Percentiles rank a stretch among this genome's conserved stretches.
Evolutionary conservation across 495 filamentous ascomycete genomes (phyloP).

Genomic region (Letharia lupina): DNA sequence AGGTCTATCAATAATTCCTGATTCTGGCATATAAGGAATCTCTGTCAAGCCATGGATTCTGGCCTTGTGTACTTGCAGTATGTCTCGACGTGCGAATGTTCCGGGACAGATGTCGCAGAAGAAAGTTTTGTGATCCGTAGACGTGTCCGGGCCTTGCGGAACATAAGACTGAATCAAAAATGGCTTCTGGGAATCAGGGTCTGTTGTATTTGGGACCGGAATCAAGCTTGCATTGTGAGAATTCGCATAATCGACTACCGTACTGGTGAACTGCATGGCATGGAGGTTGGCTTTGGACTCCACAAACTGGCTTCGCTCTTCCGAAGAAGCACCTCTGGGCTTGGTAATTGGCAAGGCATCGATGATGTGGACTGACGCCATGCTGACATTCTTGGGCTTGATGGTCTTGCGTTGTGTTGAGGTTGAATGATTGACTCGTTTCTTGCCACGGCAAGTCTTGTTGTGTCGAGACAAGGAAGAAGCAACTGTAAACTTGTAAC

Average conservation of each 20-base stretch:
- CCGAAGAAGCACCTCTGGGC: background rate
- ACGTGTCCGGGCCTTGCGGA: background rate
- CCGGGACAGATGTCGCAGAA: background rate
- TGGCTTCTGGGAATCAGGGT: background rate
- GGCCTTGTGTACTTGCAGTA: background rate
- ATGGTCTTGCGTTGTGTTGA: background rate
- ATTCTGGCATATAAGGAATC: background rate
- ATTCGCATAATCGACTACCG: background rate
- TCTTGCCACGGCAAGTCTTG: background rate
- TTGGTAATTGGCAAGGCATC: background rate
- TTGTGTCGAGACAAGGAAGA: background rate
- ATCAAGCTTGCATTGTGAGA: background rate
- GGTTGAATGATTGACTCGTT: background rate
- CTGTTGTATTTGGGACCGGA: background rate
- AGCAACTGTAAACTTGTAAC: background rate
- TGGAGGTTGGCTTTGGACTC: background rate
- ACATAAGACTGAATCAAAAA: background rate
- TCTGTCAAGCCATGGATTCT: background rate
- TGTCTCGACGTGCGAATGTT: background rate
- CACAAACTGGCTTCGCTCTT: background rate
- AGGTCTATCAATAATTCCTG: background rate
- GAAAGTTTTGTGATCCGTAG: background rate
- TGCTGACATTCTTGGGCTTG: background rate
- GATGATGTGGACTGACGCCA: background rate
- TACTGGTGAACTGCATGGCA: background rate